Percentiles rank a stretch among this genome's conserved stretches.
Conservation (phyloP, 208 protist species). For the Blastocrithidia nonstop region DNA sequence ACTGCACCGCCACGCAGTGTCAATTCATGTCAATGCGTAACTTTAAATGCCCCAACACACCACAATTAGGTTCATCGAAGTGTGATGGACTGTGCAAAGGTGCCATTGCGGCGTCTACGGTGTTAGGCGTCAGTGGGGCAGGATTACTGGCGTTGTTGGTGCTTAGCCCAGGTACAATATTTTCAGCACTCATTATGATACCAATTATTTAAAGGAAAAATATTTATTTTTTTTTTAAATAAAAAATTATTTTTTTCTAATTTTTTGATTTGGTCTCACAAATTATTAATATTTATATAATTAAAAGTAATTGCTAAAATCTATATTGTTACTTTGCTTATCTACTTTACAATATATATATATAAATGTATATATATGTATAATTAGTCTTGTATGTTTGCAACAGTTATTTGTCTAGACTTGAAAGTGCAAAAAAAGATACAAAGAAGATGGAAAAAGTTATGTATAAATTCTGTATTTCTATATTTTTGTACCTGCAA, state of each 20-base stretch:
- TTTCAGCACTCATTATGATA: constrained; percentile 23
- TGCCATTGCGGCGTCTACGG: constrained; percentile 30
- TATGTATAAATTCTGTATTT: not conserved
- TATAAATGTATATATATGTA: constrained; percentile 4
- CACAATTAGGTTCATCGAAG: not conserved
- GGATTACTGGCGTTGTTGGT: constrained; percentile 16
- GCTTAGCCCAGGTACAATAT: constrained; percentile 27
- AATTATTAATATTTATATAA: not conserved
- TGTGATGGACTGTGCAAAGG: constrained; percentile 57
- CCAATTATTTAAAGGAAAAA: constrained; percentile 18
- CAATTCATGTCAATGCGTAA: constrained; percentile 4
- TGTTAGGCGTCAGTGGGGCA: constrained; percentile 15
- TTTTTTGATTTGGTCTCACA: not conserved
- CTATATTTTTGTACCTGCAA: constrained; percentile 3
- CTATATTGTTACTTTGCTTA: not conserved
- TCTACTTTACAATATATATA: not conserved
- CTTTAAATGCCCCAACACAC: constrained; percentile 11
- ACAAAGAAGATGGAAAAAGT: not conserved
- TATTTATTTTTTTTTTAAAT: not conserved
- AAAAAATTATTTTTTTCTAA: not conserved
- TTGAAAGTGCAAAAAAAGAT: no score
- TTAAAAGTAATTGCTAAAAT: constrained; percentile 3
- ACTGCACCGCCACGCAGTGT: constrained; percentile 20
- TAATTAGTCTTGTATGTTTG: constrained; percentile 1
- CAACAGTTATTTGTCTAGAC: no score